phyloP scores from a whole-genome alignment of 179 eudicot genomes.

The Carnegiea gigantea region DNA sequence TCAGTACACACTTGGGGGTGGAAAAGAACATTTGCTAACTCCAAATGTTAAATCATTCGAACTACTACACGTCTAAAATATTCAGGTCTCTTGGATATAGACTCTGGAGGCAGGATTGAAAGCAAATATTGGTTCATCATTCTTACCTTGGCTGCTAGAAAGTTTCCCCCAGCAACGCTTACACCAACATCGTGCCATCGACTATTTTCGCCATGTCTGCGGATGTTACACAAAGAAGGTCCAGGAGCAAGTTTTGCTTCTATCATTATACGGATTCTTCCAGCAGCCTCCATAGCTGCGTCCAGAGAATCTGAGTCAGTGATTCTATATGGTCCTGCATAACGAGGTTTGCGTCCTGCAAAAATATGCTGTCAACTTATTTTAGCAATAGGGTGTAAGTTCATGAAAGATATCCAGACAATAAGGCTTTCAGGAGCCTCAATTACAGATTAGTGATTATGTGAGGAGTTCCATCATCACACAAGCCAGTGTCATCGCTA shows the following conservation, averaged over 20 bases:
- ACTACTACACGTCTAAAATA: background rate
- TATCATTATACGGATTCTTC: conserved; percentile 67
- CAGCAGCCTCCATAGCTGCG: conserved; percentile 93
- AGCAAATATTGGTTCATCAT: background rate
- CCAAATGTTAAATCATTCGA: too few species aligned
- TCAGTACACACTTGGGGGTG: background rate
- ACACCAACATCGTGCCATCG: conserved; percentile 90
- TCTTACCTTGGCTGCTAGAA: conserved; percentile 89
- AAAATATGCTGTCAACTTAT: conserved; percentile 14
- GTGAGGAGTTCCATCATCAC: background rate
- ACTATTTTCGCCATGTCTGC: conserved; percentile 91
- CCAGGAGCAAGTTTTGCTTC: conserved; percentile 97
- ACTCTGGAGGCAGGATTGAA: background rate
- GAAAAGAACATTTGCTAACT: too few species aligned
- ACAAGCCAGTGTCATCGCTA: background rate
- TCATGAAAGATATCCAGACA: background rate
- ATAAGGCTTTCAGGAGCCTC: too few species aligned
- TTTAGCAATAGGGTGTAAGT: background rate
- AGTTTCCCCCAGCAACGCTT: conserved; percentile 94
- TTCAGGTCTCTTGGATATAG: background rate
- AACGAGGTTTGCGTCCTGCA: conserved; percentile 65
- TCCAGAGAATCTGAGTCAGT: conserved; percentile 74
- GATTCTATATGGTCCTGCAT: conserved; percentile 84
- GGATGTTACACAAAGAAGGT: conserved; percentile 75
- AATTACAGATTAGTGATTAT: background rate